These are phyloP conservation scores for Tetracentron sinense DNA, from an alignment of 164 flowering plant genomes.

Conservation along the genomic window DNA sequence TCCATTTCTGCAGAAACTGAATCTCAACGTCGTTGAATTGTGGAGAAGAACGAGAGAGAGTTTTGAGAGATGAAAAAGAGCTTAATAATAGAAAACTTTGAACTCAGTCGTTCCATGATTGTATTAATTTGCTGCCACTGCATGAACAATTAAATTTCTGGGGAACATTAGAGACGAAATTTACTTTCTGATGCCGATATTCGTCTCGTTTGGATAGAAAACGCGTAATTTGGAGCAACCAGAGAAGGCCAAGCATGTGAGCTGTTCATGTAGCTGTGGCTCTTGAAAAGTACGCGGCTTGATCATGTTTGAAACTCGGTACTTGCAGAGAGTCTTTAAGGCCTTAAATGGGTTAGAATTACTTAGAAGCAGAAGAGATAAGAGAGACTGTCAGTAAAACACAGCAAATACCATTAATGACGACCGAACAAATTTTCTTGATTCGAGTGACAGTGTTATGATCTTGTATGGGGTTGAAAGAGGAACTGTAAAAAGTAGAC, in stretches of 20 bases:
- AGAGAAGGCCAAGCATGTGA: constrained; percentile 5
- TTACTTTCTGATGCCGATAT: not conserved
- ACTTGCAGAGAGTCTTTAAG: not conserved
- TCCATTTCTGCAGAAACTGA: constrained; percentile 9
- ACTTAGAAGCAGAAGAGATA: not conserved
- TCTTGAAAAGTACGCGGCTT: constrained; percentile 6
- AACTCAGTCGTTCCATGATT: not conserved
- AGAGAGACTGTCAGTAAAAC: not conserved
- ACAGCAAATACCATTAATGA: constrained; percentile 11
- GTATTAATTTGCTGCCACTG: not conserved
- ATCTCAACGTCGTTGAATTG: not conserved
- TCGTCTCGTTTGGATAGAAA: constrained; percentile 10
- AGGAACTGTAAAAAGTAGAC: no score
- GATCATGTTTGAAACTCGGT: not conserved
- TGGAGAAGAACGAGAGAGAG: not conserved
- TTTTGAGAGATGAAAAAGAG: not conserved
- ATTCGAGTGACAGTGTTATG: constrained; percentile 1
- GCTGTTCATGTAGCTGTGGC: constrained; percentile 12
- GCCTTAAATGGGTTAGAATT: constrained; percentile 1
- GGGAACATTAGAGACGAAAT: not conserved
- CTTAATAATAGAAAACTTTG: not conserved
- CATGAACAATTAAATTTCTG: not conserved
- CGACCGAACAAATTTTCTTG: constrained; percentile 10
- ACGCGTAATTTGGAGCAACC: constrained; percentile 12
- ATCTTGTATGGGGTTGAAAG: no score